Conservation (phyloP, 306 rosid genomes). For the Lupinus albus region DNA sequence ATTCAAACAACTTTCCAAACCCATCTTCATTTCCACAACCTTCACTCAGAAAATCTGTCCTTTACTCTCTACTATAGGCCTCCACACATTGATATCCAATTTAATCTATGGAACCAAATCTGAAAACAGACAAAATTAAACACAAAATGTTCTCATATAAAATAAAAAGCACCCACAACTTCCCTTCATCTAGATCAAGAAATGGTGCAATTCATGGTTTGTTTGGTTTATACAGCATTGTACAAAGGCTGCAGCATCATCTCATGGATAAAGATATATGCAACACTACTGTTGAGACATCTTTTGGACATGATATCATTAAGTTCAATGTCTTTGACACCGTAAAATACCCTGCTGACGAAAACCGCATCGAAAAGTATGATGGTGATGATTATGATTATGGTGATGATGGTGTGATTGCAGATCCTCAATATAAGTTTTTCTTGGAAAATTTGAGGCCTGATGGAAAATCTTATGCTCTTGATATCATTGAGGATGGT, state of each 20-base stretch:
- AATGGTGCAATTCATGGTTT: not conserved
- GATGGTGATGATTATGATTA: not conserved
- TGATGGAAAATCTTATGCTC: slow-evolving; percentile 36
- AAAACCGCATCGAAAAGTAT: not conserved
- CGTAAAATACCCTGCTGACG: slow-evolving; percentile 8
- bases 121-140: no score
- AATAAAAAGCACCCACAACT: no score
- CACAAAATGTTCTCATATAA: no score
- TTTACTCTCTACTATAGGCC: no score
- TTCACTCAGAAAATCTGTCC: no score
- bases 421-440: not conserved
- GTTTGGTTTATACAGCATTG: not conserved
- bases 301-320: slow-evolving; percentile 27
- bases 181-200: no score
- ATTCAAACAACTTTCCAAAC: no score
- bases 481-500: slow-evolving; percentile 37
- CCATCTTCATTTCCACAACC: no score
- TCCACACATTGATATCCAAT: no score
- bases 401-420: not conserved
- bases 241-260: not conserved
- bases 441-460: slow-evolving; percentile 34
- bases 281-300: not conserved
- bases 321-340: slow-evolving; percentile 21
- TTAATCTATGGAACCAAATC: no score
- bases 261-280: not conserved